These are phyloP conservation scores for Microcos paniculata DNA, from an alignment of 345 rosid genomes.

Conservation along the genomic window DNA sequence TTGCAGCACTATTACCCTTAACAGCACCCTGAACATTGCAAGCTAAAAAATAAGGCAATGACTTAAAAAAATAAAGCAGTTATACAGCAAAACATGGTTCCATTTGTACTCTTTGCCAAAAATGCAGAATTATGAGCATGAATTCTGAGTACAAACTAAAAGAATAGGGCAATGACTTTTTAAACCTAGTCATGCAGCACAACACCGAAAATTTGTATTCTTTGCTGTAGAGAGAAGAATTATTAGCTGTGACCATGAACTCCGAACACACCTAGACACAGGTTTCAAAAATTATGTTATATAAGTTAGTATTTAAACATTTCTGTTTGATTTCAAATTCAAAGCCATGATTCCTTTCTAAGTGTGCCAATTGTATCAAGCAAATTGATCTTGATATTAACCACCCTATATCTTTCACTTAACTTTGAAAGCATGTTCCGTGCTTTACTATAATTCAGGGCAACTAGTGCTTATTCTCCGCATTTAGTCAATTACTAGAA, in stretches of 20 bases:
- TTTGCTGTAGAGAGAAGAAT: not conserved
- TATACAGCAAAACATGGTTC: not conserved
- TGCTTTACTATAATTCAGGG: not conserved
- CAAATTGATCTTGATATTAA: not conserved
- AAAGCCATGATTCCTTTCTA: not conserved
- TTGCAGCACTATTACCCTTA: slow-evolving; percentile 65
- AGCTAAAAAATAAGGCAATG: not conserved
- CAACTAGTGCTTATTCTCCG: not conserved
- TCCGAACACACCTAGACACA: not conserved
- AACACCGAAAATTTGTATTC: not conserved
- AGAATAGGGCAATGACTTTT: not conserved
- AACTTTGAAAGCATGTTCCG: not conserved
- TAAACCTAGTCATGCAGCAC: not conserved
- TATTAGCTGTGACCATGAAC: not conserved
- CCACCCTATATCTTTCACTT: not conserved
- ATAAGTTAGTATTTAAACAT: not conserved
- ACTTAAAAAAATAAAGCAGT: not conserved
- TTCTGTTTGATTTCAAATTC: not conserved
- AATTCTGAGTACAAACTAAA: not conserved
- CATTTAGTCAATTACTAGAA: not conserved
- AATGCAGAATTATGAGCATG: not conserved
- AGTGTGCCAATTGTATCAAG: not conserved
- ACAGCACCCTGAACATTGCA: slow-evolving; percentile 66
- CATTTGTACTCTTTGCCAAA: not conserved
- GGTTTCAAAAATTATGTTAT: not conserved